Conservation (phyloP, 75 land plant genomes). For the Isoetes taiwanensis region DNA sequence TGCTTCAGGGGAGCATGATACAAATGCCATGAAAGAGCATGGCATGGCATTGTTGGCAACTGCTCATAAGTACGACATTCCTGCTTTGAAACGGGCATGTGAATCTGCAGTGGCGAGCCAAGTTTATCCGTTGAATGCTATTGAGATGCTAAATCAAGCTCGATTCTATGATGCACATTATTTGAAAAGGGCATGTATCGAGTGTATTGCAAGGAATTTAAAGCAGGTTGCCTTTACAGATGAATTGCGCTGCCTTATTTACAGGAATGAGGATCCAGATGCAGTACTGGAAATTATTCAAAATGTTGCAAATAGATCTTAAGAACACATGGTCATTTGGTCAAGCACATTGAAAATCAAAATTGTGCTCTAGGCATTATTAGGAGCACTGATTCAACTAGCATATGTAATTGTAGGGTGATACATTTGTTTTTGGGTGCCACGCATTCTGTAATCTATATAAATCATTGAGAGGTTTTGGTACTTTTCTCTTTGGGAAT, state of each 20-base stretch:
- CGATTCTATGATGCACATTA: constrained; percentile 15
- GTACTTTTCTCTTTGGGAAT: too few relatives aligned
- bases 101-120: constrained; percentile 13
- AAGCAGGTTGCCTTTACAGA: constrained; percentile 21
- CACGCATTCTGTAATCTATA: too few relatives aligned
- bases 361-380: too few relatives aligned
- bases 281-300: constrained; percentile 17
- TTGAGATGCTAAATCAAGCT: constrained; percentile 18
- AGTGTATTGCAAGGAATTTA: constrained; percentile 14
- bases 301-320: constrained; percentile 11
- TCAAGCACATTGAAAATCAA: too few relatives aligned
- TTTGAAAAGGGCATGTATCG: constrained; percentile 14
- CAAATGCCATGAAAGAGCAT: constrained; percentile 19
- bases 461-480: too few relatives aligned
- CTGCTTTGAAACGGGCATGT: constrained; percentile 16
- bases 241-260: constrained; percentile 14
- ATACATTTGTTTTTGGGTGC: too few relatives aligned
- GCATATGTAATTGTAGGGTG: too few relatives aligned
- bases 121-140: constrained; percentile 14
- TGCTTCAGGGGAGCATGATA: constrained; percentile 28
- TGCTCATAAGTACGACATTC: constrained; percentile 25
- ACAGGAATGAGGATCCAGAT: constrained; percentile 16
- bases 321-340: too few relatives aligned
- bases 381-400: too few relatives aligned
- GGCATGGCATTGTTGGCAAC: constrained; percentile 21